A percentile compares a stretch with the other conserved stretches of the same genome.
Evolutionary conservation across 352 stramenopile species (phyloP).

Genomic region (Phytopythium helicoides): DNA sequence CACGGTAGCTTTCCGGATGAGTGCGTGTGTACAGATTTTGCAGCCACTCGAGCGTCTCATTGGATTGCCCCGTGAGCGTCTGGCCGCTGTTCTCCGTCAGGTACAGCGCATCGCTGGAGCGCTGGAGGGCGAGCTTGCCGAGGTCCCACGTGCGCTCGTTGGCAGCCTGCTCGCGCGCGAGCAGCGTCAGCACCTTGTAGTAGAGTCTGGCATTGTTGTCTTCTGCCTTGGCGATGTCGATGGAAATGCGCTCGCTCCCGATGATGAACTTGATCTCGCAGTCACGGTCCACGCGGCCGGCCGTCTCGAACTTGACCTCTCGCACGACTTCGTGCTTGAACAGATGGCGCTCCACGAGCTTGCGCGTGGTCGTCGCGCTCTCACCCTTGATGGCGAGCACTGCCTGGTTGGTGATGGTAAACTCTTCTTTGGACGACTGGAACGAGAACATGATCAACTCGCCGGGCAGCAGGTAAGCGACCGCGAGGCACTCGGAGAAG

Average conservation of each 20-base stretch:
- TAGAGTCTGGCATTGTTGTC: constrained; percentile 24
- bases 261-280: constrained; percentile 64
- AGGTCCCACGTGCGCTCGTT: constrained; percentile 50
- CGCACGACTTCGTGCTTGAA: constrained; percentile 28
- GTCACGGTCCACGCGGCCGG: constrained; percentile 44
- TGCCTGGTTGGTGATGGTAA: constrained; percentile 64
- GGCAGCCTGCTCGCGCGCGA: constrained; percentile 35
- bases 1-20: constrained; percentile 54
- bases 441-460: constrained; percentile 57
- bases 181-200: constrained; percentile 56
- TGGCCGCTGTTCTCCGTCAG: constrained; percentile 38
- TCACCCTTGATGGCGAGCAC: constrained; percentile 36
- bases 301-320: constrained; percentile 45
- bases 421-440: constrained; percentile 54
- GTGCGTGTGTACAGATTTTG: constrained; percentile 39
- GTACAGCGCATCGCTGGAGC: constrained; percentile 35
- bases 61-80: constrained; percentile 38
- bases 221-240: constrained; percentile 48
- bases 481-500: constrained; percentile 41
- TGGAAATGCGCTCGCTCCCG: constrained; percentile 31
- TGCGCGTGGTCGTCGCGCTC: constrained; percentile 47
- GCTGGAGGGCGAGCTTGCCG: constrained; percentile 37
- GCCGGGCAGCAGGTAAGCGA: constrained; percentile 44
- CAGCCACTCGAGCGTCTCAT: constrained; percentile 43
- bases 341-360: constrained; percentile 43